Evolutionary conservation across 768 basidiomycete genomes (phyloP), one percentile per base, ranked within the genome.

Genomic region (Rubroboletus pulcherrimus): DNA sequence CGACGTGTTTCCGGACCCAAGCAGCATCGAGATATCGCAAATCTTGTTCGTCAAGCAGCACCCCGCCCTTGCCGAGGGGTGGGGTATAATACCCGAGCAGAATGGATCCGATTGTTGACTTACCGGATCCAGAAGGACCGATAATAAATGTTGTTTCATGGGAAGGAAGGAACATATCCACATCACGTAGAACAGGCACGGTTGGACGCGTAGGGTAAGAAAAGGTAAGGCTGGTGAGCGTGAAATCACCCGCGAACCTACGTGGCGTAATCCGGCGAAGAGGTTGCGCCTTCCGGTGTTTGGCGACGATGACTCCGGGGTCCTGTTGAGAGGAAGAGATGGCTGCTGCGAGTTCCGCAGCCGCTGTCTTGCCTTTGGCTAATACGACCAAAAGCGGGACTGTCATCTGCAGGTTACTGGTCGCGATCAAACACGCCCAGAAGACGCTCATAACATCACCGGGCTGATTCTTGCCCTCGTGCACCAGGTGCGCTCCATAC

Each of bases 371-470:
- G 53, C 93, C 96, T 66, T 71, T 72, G 52, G 62, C 60, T 42
- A 97, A 74, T 31, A 78, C 72, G 58, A 94, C 86, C 62, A 92
- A 74, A 57, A 90, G 84, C 0, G 94, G 93, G 10, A 98, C 83
- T 63, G 85, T 85, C 79, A 89, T 84, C 68, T 97, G 93, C 3
- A 97, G 74, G 69, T 92, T 93, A 62, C 81, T 86, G 1, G 89
- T 87, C 0, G 92, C 93, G 57, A 98, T 89, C 21, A 98, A 76
- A 68, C 92, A 94, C 0, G 96, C 94, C 95, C 96, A 98, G 71
- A 98, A 99, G 49, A 95, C 92, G n/a, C 89, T 86, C 87, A 94
- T 95, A 59, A 98, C 89, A 35, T 87, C 81, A 1, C 93, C 93
- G 0, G 89, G 75, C 4, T 74, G 73, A 51, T 83, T 78, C 58